Conservation (phyloP, 768 basidiomycete genomes). For the Tylopilus sp. region DNA sequence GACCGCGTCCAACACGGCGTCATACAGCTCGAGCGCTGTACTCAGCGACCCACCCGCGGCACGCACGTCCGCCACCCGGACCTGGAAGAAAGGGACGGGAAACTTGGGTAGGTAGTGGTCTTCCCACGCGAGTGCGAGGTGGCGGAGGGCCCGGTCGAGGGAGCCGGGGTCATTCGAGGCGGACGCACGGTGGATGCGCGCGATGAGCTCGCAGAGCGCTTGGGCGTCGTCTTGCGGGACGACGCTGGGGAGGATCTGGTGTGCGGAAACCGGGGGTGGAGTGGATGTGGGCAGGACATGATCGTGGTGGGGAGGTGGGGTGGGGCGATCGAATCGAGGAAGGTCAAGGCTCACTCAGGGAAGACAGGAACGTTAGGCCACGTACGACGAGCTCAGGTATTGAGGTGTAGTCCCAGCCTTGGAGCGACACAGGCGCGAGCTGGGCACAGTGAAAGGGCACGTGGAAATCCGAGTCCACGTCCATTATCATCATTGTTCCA, state of each 20-base stretch:
- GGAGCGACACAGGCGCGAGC: conserved; percentile 26
- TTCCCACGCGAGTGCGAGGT: conserved; percentile 29
- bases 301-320: background rate
- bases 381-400: conserved; percentile 28
- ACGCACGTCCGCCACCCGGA: conserved; percentile 31
- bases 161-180: background rate
- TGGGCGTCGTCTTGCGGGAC: conserved; percentile 22
- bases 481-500: no score
- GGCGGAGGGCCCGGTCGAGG: conserved; percentile 22
- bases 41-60: conserved; percentile 30
- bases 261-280: background rate
- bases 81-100: conserved; percentile 30
- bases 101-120: conserved; percentile 31
- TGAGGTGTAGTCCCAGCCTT: conserved; percentile 27
- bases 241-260: conserved; percentile 21
- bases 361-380: background rate
- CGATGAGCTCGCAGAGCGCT: conserved; percentile 16
- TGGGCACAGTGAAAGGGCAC: conserved; percentile 30
- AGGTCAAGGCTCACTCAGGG: background rate
- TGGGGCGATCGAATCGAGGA: background rate
- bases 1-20: conserved; percentile 28
- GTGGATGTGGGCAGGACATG: no score
- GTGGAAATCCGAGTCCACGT: conserved; percentile 26
- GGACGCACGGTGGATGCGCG: conserved; percentile 18
- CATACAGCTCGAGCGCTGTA: conserved; percentile 28